Percentiles rank a stretch among this genome's conserved stretches.
phyloP scores from a whole-genome alignment of 371 early-diverging fungal species.

The Blakeslea trispora region DNA sequence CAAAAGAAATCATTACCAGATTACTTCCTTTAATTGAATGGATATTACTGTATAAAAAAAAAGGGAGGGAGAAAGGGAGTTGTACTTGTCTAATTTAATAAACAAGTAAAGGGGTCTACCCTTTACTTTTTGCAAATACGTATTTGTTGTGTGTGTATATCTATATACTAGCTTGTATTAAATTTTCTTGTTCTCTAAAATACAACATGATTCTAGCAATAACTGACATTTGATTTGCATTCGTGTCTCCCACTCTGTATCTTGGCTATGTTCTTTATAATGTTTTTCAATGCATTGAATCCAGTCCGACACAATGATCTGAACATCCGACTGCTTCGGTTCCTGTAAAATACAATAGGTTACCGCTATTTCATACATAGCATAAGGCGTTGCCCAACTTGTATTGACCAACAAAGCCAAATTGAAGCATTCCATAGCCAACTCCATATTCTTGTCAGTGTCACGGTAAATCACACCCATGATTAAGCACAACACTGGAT shows the following conservation, averaged over 20 bases:
- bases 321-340: background rate
- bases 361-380: conserved; percentile 31
- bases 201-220: conserved; percentile 20
- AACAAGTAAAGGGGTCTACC: too few relatives aligned
- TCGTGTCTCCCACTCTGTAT: conserved; percentile 26
- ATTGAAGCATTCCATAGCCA: conserved; percentile 17
- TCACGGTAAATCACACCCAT: conserved; percentile 23
- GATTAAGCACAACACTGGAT: conserved; percentile 9
- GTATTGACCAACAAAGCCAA: background rate
- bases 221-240: conserved; percentile 32
- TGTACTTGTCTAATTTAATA: too few relatives aligned
- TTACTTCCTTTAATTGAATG: conserved; percentile 80
- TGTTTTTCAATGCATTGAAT: conserved; percentile 15
- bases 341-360: conserved; percentile 10
- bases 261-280: conserved; percentile 15
- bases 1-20: conserved; percentile 86
- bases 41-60: background rate
- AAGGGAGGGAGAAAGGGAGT: background rate
- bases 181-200: too few relatives aligned
- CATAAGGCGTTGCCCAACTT: conserved; percentile 24
- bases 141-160: too few relatives aligned
- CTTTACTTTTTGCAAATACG: too few relatives aligned
- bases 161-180: too few relatives aligned
- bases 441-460: conserved; percentile 1
- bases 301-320: conserved; percentile 8